Base-by-base conservation (phyloP, 768 basidiomycete genomes). In the Lanmaoa rubissima region DNA sequence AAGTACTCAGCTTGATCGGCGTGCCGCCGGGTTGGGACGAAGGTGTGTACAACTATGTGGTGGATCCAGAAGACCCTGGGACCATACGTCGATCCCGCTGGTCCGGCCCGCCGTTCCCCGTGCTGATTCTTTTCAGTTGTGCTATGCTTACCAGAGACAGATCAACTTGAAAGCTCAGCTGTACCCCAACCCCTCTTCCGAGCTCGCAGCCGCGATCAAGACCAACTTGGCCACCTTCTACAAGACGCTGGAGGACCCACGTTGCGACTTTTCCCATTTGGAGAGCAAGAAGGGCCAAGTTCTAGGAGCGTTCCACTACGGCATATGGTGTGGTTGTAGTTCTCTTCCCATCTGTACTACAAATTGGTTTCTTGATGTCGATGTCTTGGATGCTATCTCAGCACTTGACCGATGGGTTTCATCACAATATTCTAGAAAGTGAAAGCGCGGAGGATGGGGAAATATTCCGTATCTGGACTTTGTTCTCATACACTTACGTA, bases 171-270 rank as follows among this genome's bases (percentile, higher is more conserved):
- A 61, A 1, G 59, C 54, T 4, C 26, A 35, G 39, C 26, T 66
- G 59, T 67, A 69, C 52, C 67, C 67, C 4, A 32, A 69, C 13
- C 66, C 67, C 21, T 57, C 55, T 2, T 5, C 59, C 6, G 59
- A 67, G 3, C 67, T 67, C 26, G 36, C 49, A 47, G 11, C 49
- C 1, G 67, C 67, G 41, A 69, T 69, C 57, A 66, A 57, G 45
- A 55, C 46, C 35, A 70, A 61, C 26, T 14, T 69, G 45, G 41
- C 42, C 35, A 62, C 60, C 10, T 57, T 67, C 8, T 61, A 62
- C 45, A 3, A 59, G 40, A 19, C 45, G 11, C 17, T 67, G 34
- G 8, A 21, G 17, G 38, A 68, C 3, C 36, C 60, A 6, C 45
- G 4, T 7, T 67, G 66, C 44, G 10, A 17, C 17, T 59, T 38